Base-by-base conservation (phyloP, 768 basidiomycete genomes). In the Leccinum aurantiacum region DNA sequence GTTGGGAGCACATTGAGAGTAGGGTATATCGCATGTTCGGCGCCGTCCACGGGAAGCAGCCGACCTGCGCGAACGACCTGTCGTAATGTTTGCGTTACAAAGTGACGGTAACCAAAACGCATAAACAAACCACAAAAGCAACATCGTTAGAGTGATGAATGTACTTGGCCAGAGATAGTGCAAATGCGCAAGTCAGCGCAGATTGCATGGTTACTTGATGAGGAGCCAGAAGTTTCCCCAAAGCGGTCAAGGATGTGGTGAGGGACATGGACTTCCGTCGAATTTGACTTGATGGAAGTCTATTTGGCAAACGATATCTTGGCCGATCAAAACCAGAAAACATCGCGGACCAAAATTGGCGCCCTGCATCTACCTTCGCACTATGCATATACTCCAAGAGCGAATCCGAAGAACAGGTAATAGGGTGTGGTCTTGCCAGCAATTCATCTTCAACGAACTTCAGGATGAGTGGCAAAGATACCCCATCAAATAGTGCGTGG, bases 31-130 rank as follows among this genome's bases (percentile, higher is more conserved):
- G 67, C 68, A 15, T 55, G 52, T 57, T 66, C 67, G 46, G 67
- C 60, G 38, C 63, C 59, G n/a, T 67, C 67, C 1, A 73, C 63
- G 25, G 70, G 69, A 51, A 68, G 58, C 29, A 72, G 55, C 9
- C 74, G 65, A 13, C 73, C 74, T 14, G 74, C 67, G 17, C 74
- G 71, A 41, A 75, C 71, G 25, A 69, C 67, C 74, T 75, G 58
- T 52, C 19, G 3, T 35, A 17, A 22, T 29, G 15, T 29, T 25
- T 19, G 19, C n/a, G 14, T 66, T 33, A 67, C 47, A 48, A 35
- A 53, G 27, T 14, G 24, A 10, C 27, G 19, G 33, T 25, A 13
- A 8, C 9, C 22, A 53, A 8, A 29, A 31, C 33, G 15, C n/a
- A 51, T 13, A 57, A 50, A 65, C 74, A 22, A 24, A 76, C 75